These are phyloP conservation scores for Lentithecium fluviatile DNA, from an alignment of 495 filamentous ascomycete genomes.

Conservation along the genomic window DNA sequence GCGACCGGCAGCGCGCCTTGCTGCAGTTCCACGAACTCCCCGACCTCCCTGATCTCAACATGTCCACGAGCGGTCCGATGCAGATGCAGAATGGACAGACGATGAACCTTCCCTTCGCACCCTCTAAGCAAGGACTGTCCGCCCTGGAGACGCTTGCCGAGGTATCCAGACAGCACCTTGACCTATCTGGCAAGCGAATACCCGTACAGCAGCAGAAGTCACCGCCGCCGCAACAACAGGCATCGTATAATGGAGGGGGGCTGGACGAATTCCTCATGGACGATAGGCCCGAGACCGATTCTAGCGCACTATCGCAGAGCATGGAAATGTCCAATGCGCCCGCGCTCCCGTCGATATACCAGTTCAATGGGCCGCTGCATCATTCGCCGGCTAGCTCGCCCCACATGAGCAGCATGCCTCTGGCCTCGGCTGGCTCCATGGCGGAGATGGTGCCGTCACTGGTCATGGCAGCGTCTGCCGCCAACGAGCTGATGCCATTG, in stretches of 20 bases:
- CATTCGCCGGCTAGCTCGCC: conserved; percentile 32
- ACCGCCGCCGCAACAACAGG: conserved; percentile 15
- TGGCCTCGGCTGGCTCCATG: conserved; percentile 22
- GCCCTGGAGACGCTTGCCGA: conserved; percentile 79
- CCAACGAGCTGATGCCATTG: conserved; percentile 52
- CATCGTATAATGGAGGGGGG: conserved; percentile 1
- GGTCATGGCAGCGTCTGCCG: conserved; percentile 46
- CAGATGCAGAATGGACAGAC: conserved; percentile 24
- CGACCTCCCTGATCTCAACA: conserved; percentile 33
- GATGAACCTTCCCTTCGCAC: conserved; percentile 35
- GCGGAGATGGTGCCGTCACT: conserved; percentile 33
- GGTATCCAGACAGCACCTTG: conserved; percentile 65
- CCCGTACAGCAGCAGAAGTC: conserved; percentile 21
- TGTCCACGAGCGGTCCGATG: conserved; percentile 2
- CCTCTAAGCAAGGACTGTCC: conserved; percentile 59
- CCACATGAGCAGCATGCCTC: conserved; percentile 22
- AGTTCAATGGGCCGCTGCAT: conserved; percentile 29
- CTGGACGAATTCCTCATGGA: conserved; percentile 37
- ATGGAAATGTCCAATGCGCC: conserved; percentile 26
- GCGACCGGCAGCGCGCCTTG: conserved; percentile 64
- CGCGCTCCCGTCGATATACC: conserved; percentile 34
- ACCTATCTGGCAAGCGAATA: conserved; percentile 34
- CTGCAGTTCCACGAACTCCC: conserved; percentile 55
- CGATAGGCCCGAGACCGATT: conserved; percentile 27
- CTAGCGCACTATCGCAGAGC: conserved; percentile 4